These are phyloP conservation scores for Microstroma glucosiphilum DNA, from an alignment of 1,284 basidiomycete species.

Conservation along the genomic window DNA sequence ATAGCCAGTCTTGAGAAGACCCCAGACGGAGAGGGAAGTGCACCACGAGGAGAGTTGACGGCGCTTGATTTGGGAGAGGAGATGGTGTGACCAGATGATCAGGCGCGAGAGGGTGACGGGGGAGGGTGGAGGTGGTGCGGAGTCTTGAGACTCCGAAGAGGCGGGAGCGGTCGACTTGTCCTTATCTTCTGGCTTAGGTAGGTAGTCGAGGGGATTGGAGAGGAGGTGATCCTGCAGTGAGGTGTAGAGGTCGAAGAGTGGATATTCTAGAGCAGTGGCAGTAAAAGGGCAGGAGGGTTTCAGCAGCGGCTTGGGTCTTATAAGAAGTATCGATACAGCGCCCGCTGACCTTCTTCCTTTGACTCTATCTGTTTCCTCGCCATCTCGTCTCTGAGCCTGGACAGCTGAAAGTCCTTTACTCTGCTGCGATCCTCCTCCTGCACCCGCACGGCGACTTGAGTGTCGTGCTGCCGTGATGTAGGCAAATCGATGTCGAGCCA, in stretches of 20 bases:
- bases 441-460: too few species aligned
- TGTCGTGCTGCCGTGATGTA: not conserved
- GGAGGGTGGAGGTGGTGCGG: not conserved
- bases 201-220: not conserved
- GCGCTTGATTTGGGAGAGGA: conserved; percentile 32
- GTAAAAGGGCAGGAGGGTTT: too few species aligned
- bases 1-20: conserved; percentile 27
- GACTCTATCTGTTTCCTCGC: not conserved
- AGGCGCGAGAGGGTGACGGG: not conserved
- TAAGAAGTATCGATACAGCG: too few species aligned
- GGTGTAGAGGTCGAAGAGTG: not conserved
- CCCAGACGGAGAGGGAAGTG: conserved; percentile 28
- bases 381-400: not conserved
- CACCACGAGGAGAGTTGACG: conserved; percentile 32
- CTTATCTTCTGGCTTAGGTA: not conserved
- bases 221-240: conserved; percentile 4
- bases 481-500: not conserved
- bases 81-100: conserved; percentile 16
- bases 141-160: too few species aligned
- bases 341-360: not conserved
- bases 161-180: not conserved
- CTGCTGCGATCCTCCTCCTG: too few species aligned
- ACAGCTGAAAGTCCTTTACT: too few species aligned
- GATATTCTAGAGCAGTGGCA: not conserved
- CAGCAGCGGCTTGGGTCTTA: too few species aligned